These are phyloP conservation scores for Lantana camara DNA, from an alignment of 257 asterid species.

Conservation along the genomic window DNA sequence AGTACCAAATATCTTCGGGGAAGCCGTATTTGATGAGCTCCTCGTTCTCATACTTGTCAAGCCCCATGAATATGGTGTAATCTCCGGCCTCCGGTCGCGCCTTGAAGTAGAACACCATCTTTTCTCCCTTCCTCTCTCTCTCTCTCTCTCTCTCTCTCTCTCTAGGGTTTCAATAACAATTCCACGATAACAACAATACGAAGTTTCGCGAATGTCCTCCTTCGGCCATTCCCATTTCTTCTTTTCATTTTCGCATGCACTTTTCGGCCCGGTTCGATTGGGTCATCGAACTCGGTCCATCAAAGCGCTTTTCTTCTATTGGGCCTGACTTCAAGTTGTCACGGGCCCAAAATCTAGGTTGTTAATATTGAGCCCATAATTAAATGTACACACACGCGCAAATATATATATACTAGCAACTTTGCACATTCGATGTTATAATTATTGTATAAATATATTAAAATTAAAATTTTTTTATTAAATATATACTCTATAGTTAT, in stretches of 20 bases:
- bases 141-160: conserved; percentile 20
- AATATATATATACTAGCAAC: too few species aligned
- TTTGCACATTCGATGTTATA: too few species aligned
- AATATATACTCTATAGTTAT: too few species aligned
- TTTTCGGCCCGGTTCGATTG: not conserved
- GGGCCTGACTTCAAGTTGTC: not conserved
- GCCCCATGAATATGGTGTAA: conserved; percentile 93
- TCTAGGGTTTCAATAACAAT: conserved; percentile 10
- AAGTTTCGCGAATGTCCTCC: conserved; percentile 17
- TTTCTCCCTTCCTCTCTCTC: conserved; percentile 23
- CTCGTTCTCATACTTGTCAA: conserved; percentile 91
- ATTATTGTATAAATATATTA: too few species aligned
- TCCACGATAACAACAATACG: conserved; percentile 4
- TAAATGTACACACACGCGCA: too few species aligned
- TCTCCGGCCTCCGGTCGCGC: conserved; percentile 92
- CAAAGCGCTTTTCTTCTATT: too few species aligned
- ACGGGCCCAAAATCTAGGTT: not conserved
- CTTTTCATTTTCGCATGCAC: not conserved
- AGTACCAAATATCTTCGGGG: conserved; percentile 85
- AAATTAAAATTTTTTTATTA: too few species aligned
- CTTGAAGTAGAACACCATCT: conserved; percentile 93
- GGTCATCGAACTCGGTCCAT: too few species aligned
- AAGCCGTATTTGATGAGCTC: conserved; percentile 95
- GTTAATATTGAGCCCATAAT: too few species aligned
- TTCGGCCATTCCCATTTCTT: conserved; percentile 8